Conservation (phyloP, 352 stramenopile species). For the Pythium myriotylum region DNA sequence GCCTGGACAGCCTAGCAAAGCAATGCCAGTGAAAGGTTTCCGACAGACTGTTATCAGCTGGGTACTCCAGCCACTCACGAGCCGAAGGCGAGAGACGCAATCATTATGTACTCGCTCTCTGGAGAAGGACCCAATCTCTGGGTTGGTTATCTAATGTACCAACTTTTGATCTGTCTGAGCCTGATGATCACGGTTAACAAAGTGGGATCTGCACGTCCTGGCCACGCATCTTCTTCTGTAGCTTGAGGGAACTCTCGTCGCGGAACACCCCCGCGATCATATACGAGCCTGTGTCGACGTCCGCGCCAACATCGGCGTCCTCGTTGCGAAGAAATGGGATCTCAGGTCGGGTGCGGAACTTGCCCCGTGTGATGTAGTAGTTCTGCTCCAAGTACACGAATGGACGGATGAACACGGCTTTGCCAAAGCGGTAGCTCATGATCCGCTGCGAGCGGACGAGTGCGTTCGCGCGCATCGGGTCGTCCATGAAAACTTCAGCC, state of each 20-base stretch:
- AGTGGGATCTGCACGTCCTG: constrained; percentile 27
- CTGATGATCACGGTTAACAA: too few species aligned
- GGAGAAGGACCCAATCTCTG: too few species aligned
- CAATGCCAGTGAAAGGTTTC: too few species aligned
- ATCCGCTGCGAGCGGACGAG: constrained; percentile 24
- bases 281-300: constrained; percentile 23
- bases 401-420: constrained; percentile 28
- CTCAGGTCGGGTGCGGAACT: constrained; percentile 19
- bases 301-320: constrained; percentile 13
- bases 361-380: constrained; percentile 29
- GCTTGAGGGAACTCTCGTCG: constrained; percentile 21
- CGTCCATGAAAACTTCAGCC: constrained; percentile 32
- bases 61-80: too few species aligned
- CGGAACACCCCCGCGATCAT: constrained; percentile 22
- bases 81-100: too few species aligned
- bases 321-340: constrained; percentile 20
- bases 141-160: too few species aligned
- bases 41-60: too few species aligned
- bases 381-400: constrained; percentile 35
- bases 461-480: constrained; percentile 29
- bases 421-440: constrained; percentile 32
- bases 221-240: constrained; percentile 15
- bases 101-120: too few species aligned
- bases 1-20: too few species aligned
- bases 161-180: too few species aligned